These are phyloP conservation scores for Arxiozyma slooffiae DNA, from an alignment of 1,139 yeast species.

Conservation along the genomic window DNA sequence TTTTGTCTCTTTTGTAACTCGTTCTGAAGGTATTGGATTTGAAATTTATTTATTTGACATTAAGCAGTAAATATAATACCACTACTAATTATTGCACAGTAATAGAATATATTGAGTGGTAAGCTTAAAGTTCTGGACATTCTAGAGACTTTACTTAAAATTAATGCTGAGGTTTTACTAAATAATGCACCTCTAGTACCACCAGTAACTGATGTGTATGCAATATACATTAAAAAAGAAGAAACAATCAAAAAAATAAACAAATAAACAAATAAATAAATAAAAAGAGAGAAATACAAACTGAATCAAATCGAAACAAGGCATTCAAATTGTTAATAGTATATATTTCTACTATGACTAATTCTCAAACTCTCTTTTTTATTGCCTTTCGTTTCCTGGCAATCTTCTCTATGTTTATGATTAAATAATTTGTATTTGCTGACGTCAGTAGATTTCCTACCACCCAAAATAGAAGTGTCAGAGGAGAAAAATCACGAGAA, in stretches of 20 bases:
- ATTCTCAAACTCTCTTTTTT: too few relatives aligned
- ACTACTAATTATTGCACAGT: conserved; percentile 34
- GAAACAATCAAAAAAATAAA: too few relatives aligned
- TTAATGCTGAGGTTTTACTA: conserved; percentile 29
- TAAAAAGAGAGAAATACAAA: not conserved
- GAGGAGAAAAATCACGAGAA: too few relatives aligned
- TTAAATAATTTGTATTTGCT: too few relatives aligned
- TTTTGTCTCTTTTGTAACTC: conserved; percentile 29
- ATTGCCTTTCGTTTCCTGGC: too few relatives aligned
- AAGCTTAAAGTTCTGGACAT: conserved; percentile 31
- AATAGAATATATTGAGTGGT: conserved; percentile 35
- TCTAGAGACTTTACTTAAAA: conserved; percentile 29
- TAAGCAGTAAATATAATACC: conserved; percentile 36
- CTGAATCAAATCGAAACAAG: not conserved
- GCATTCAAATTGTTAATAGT: too few relatives aligned
- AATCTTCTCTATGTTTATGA: too few relatives aligned
- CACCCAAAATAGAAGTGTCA: too few relatives aligned
- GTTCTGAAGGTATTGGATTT: conserved; percentile 24
- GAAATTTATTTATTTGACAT: conserved; percentile 31
- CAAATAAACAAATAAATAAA: not conserved
- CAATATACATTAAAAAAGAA: conserved; percentile 15
- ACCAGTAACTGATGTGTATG: conserved; percentile 32
- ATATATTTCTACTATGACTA: too few relatives aligned
- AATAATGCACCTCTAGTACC: conserved; percentile 34
- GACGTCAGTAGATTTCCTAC: too few relatives aligned